Conservation (phyloP, 2,329 filamentous ascomycete species). For the Ophiosphaerella narmari region DNA sequence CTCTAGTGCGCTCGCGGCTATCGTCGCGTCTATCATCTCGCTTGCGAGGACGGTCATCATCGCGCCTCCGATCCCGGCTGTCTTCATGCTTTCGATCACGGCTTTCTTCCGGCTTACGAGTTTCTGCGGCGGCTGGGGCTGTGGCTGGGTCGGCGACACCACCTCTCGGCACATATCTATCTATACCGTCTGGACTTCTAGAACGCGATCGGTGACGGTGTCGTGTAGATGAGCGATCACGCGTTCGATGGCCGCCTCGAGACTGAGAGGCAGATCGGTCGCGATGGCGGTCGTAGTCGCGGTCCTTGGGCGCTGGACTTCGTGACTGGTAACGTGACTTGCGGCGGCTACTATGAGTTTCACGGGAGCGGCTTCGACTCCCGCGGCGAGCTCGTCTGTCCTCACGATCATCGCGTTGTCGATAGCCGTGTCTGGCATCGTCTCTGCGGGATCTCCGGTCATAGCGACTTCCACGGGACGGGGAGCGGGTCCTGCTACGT, state of each 20-base stretch:
- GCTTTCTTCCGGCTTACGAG: conserved; percentile 14
- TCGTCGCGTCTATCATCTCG: conserved; percentile 45
- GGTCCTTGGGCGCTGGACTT: conserved; percentile 30
- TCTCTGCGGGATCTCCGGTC: conserved; percentile 32
- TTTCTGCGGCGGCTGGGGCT: not conserved
- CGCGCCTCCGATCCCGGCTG: conserved; percentile 23
- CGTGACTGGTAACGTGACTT: conserved; percentile 35
- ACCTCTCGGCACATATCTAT: conserved; percentile 42
- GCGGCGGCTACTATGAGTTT: conserved; percentile 32
- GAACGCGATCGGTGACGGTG: conserved; percentile 28
- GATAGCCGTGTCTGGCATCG: conserved; percentile 33
- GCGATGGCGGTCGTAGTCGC: conserved; percentile 24
- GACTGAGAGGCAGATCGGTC: conserved; percentile 26
- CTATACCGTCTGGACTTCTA: conserved; percentile 45
- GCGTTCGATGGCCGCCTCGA: conserved; percentile 20
- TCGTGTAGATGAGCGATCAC: conserved; percentile 20
- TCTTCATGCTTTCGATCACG: conserved; percentile 31
- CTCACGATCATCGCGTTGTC: conserved; percentile 32
- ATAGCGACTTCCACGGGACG: conserved; percentile 38
- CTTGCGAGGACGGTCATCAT: conserved; percentile 30
- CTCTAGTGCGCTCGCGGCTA: conserved; percentile 43
- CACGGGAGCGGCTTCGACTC: conserved; percentile 38
- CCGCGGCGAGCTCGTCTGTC: conserved; percentile 34
- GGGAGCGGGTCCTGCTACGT: conserved; percentile 35
- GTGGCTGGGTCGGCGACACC: not conserved